Conservation (phyloP, 768 basidiomycete species). For the Omphalotus guepiniiformis region DNA sequence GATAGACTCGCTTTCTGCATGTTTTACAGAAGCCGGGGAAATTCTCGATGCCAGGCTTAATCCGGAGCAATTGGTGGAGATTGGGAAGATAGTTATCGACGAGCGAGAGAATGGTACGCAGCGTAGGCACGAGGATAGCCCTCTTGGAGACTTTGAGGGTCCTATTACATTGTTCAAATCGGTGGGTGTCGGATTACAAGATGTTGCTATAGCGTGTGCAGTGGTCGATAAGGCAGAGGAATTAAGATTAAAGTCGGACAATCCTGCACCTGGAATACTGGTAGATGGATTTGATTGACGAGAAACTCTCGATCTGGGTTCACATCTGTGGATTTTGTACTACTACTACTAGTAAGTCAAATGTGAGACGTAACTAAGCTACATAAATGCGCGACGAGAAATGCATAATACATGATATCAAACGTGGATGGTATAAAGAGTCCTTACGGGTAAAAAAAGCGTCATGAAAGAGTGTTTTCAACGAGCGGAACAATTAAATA, state of each 20-base stretch:
- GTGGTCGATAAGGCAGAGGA: slow-evolving; percentile 60
- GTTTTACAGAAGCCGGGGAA: slow-evolving; percentile 78
- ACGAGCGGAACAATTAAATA: no score
- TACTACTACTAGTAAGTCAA: no score
- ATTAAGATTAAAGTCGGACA: slow-evolving; percentile 15
- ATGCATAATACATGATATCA: no score
- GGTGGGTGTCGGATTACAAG: slow-evolving; percentile 84
- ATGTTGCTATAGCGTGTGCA: slow-evolving; percentile 73
- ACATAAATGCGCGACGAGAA: no score
- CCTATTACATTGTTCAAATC: slow-evolving; percentile 82
- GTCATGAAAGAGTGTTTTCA: no score
- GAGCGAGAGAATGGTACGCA: not conserved
- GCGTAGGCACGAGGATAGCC: not conserved
- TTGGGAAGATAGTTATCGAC: slow-evolving; percentile 57
- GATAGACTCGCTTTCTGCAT: slow-evolving; percentile 74
- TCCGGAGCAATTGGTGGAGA: slow-evolving; percentile 48
- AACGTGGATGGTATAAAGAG: no score
- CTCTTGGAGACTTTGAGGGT: slow-evolving; percentile 22
- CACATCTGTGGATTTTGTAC: no score
- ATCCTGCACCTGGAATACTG: slow-evolving; percentile 50
- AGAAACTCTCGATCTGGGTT: no score
- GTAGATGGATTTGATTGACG: slow-evolving; percentile 43
- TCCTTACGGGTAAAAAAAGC: no score
- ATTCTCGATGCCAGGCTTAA: slow-evolving; percentile 52
- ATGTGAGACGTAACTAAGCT: no score